Percentiles rank a stretch among this genome's conserved stretches.
phyloP scores from a whole-genome alignment of 148 eudicot species.

The Nyssa sinensis region DNA sequence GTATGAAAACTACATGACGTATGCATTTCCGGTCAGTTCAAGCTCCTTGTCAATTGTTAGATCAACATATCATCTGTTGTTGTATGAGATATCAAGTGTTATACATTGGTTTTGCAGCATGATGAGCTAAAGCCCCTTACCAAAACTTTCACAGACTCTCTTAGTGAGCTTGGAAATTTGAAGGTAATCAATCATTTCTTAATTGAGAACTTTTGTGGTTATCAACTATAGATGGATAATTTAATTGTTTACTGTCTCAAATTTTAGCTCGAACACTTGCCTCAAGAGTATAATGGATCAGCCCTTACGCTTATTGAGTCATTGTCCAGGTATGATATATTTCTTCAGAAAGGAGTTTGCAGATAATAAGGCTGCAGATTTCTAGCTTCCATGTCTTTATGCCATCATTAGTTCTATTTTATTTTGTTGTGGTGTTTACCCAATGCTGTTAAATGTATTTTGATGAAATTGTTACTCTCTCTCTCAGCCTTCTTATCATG shows the following conservation, averaged over 20 bases:
- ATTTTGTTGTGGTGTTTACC: neutral
- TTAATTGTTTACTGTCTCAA: constrained; percentile 20
- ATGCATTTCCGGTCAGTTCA: constrained; percentile 91
- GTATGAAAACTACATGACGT: constrained; percentile 85
- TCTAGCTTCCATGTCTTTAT: constrained; percentile 4
- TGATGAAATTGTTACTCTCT: neutral
- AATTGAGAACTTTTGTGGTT: constrained; percentile 4
- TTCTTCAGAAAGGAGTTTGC: constrained; percentile 1
- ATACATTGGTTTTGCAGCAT: constrained; percentile 53
- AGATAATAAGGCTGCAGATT: neutral
- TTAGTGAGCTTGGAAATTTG: constrained; percentile 89
- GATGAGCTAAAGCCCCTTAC: constrained; percentile 96
- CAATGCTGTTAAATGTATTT: neutral
- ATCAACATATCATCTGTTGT: neutral
- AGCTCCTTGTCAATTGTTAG: neutral
- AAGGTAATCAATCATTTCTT: constrained; percentile 42
- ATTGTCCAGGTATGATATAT: constrained; percentile 65
- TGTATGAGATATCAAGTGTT: neutral
- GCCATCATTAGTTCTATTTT: neutral
- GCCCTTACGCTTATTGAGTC: constrained; percentile 97
- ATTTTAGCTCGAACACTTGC: constrained; percentile 80
- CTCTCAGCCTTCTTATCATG: constrained; percentile 75
- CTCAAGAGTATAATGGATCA: constrained; percentile 80
- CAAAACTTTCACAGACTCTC: constrained; percentile 77
- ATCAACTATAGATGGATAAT: neutral